Conservation (phyloP, 306 rosid genomes). For the Astragalus membranaceus region DNA sequence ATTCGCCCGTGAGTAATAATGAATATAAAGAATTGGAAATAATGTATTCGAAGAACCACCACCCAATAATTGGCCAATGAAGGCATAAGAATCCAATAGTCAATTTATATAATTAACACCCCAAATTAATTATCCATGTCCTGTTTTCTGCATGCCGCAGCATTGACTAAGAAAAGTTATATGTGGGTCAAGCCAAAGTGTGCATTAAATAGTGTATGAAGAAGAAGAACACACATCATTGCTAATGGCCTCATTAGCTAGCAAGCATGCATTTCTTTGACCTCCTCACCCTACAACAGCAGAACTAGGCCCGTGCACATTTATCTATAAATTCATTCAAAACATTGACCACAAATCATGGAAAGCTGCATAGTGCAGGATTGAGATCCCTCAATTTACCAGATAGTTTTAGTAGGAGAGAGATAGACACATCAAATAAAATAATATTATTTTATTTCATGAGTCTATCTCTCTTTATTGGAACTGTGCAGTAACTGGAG, state of each 20-base stretch:
- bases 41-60: not conserved
- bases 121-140: conserved; percentile 14
- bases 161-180: conserved; percentile 20
- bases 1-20: too few species aligned
- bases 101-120: not conserved
- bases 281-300: conserved; percentile 20
- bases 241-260: conserved; percentile 12
- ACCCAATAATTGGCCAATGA: not conserved
- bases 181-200: conserved; percentile 17
- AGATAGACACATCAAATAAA: too few species aligned
- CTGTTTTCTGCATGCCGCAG: conserved; percentile 4
- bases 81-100: not conserved
- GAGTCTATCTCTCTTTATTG: too few species aligned
- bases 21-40: too few species aligned
- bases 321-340: not conserved
- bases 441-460: too few species aligned
- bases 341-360: conserved; percentile 24
- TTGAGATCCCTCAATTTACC: too few species aligned
- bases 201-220: conserved; percentile 28
- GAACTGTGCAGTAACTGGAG: too few species aligned
- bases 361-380: too few species aligned
- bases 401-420: too few species aligned
- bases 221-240: conserved; percentile 20
- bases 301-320: not conserved
- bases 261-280: conserved; percentile 23